A percentile compares a stretch with the other conserved stretches of the same genome.
Conservation (phyloP, 768 basidiomycete genomes). For the Lactarius evosmus region DNA sequence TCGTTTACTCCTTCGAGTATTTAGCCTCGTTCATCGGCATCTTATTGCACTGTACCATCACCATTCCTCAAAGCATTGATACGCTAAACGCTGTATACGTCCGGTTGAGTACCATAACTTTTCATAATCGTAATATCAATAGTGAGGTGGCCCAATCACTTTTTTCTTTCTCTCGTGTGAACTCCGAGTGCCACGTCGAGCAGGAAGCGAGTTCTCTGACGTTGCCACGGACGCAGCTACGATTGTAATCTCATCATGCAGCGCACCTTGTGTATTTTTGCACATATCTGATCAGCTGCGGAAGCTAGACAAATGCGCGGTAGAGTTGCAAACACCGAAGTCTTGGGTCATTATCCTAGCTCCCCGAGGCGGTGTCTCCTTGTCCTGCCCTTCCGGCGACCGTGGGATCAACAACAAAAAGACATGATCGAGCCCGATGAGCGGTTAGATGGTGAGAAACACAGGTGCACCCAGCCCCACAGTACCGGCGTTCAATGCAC, state of each 20-base stretch:
- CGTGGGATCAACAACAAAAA: slow-evolving; percentile 15
- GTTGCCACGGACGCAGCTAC: slow-evolving; percentile 7
- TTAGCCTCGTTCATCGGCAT: slow-evolving; percentile 19
- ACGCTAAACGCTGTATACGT: slow-evolving; percentile 25
- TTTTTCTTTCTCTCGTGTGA: slow-evolving; percentile 8
- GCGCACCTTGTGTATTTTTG: slow-evolving; percentile 3
- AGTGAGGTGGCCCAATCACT: not conserved
- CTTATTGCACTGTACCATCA: slow-evolving; percentile 25
- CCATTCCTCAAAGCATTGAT: slow-evolving; percentile 25
- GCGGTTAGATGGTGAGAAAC: slow-evolving; percentile 17
- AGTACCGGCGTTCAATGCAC: slow-evolving; percentile 5
- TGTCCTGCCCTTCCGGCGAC: slow-evolving; percentile 6
- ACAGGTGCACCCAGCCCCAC: not conserved
- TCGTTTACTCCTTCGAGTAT: slow-evolving; percentile 21
- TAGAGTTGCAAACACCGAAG: slow-evolving; percentile 10
- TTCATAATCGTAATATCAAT: slow-evolving; percentile 23
- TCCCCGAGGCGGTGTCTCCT: slow-evolving; percentile 1
- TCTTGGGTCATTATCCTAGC: slow-evolving; percentile 1
- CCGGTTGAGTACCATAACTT: slow-evolving; percentile 12
- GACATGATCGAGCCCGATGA: slow-evolving; percentile 13
- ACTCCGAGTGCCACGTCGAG: slow-evolving; percentile 13
- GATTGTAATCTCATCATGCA: slow-evolving; percentile 11
- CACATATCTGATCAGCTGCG: slow-evolving; percentile 8
- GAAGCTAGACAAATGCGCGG: slow-evolving; percentile 3
- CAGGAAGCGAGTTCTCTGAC: not conserved